A percentile compares a stretch with the other conserved stretches of the same genome.
Conservation (phyloP, 2,329 filamentous ascomycete genomes). For the Pyricularia pennisetigena region DNA sequence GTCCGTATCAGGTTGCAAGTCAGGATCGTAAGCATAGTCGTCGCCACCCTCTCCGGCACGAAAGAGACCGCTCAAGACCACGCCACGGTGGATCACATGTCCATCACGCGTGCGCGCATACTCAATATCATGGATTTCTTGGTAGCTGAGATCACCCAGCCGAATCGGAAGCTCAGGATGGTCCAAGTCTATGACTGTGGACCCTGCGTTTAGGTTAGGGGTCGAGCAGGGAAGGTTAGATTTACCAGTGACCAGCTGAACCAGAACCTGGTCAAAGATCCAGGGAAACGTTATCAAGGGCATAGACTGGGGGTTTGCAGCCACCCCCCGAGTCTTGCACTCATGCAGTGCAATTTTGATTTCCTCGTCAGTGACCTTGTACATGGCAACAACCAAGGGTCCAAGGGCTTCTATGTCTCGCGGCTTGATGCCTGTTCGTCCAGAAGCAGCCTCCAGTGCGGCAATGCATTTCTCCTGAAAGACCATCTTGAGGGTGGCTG, state of each 20-base stretch:
- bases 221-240: background rate
- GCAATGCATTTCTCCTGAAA: conserved; percentile 54
- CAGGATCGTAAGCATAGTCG: background rate
- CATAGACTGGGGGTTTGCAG: conserved; percentile 39
- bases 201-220: background rate
- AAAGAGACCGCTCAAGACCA: conserved; percentile 18
- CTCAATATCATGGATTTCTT: conserved; percentile 13
- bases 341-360: conserved; percentile 48
- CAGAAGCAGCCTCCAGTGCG: conserved; percentile 22
- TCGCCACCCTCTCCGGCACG: conserved; percentile 10
- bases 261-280: conserved; percentile 69
- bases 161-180: background rate
- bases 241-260: conserved; percentile 47
- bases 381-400: conserved; percentile 79
- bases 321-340: conserved; percentile 23
- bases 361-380: conserved; percentile 68
- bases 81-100: conserved; percentile 21
- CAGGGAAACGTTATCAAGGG: conserved; percentile 92
- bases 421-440: conserved; percentile 41
- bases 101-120: conserved; percentile 17
- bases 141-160: conserved; percentile 3
- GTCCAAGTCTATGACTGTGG: background rate
- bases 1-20: background rate
- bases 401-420: conserved; percentile 49
- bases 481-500: conserved; percentile 53